These are phyloP conservation scores for Stromatinia cepivora DNA, from an alignment of 2,329 filamentous ascomycete species.

Conservation along the genomic window DNA sequence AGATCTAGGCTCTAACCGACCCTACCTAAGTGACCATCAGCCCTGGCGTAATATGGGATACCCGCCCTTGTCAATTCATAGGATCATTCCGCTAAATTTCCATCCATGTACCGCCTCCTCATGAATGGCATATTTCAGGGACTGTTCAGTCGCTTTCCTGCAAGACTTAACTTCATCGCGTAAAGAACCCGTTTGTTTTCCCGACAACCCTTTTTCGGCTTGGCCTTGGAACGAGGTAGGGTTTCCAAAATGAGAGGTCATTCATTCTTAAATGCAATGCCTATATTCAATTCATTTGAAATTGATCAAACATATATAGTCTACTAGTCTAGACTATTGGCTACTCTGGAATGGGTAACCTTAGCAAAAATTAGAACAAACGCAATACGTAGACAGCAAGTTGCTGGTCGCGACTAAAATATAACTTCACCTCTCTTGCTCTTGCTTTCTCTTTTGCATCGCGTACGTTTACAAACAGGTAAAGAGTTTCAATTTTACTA, in stretches of 20 bases:
- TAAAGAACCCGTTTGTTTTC: background rate
- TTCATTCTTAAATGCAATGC: no score
- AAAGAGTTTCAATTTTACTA: background rate
- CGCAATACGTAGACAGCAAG: background rate
- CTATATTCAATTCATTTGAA: no score
- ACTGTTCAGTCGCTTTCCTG: background rate
- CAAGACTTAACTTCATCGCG: background rate
- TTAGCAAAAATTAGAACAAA: background rate
- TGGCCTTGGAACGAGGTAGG: background rate
- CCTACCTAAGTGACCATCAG: background rate
- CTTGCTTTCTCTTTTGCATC: background rate
- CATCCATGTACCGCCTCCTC: background rate
- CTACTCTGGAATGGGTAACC: no score
- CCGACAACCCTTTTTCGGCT: background rate
- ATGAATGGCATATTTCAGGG: no score
- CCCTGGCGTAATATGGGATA: background rate
- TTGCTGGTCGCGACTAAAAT: background rate
- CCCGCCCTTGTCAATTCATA: background rate
- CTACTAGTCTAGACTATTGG: no score
- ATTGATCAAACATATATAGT: no score
- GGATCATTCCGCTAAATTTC: background rate
- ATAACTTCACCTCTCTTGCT: background rate
- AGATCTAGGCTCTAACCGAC: background rate
- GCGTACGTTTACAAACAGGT: background rate
- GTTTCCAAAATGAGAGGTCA: no score